Evolutionary conservation across 495 filamentous ascomycete species (phyloP).

Genomic region (Xylaria grammica): DNA sequence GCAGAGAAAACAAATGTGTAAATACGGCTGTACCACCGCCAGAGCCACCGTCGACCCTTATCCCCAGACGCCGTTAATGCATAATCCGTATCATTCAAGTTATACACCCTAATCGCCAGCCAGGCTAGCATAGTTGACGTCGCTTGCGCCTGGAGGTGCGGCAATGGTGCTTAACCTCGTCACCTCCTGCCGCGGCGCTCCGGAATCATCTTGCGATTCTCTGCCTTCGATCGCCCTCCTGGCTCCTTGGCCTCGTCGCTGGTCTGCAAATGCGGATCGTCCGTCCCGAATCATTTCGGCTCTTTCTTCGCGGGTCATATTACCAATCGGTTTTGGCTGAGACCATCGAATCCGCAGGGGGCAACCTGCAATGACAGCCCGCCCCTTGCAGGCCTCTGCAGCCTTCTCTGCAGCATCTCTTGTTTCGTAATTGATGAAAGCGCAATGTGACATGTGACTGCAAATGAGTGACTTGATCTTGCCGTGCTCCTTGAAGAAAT

Average conservation of each 20-base stretch:
- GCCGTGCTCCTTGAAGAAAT: constrained; percentile 87
- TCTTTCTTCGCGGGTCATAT: constrained; percentile 82
- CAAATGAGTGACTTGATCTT: constrained; percentile 88
- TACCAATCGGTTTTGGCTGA: constrained; percentile 86
- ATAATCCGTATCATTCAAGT: constrained; percentile 28
- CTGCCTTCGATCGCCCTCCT: constrained; percentile 41
- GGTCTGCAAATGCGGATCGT: constrained; percentile 57
- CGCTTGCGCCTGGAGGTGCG: constrained; percentile 80
- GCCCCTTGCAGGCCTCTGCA: constrained; percentile 82
- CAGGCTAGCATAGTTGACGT: constrained; percentile 84
- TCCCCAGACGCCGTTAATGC: constrained; percentile 39
- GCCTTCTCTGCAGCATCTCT: constrained; percentile 84
- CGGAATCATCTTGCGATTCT: constrained; percentile 27
- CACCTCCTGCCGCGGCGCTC: constrained; percentile 47
- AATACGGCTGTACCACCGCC: constrained; percentile 42
- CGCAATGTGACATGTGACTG: constrained; percentile 94
- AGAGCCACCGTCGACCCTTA: constrained; percentile 18
- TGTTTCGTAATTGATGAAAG: constrained; percentile 90
- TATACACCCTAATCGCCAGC: constrained; percentile 67
- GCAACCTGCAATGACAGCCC: constrained; percentile 81
- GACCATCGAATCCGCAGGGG: constrained; percentile 91
- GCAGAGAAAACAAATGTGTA: constrained; percentile 35
- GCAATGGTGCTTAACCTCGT: constrained; percentile 63
- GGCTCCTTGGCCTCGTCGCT: constrained; percentile 34
- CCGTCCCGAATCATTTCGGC: constrained; percentile 75